Base-by-base conservation (phyloP, 2,329 filamentous ascomycete species). In the Diaporthe ampelina region DNA sequence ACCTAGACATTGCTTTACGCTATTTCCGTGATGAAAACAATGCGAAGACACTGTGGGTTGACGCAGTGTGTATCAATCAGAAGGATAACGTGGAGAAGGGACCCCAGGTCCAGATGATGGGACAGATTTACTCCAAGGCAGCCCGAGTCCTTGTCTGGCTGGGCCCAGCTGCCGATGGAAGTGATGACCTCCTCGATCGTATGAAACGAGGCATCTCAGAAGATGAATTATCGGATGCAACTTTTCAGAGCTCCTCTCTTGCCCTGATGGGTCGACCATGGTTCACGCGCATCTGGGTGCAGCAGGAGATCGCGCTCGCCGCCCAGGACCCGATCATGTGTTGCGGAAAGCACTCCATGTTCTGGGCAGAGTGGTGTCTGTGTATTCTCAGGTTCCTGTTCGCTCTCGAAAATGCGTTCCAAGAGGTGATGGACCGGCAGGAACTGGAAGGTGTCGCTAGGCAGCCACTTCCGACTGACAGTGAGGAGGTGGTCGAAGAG, bases 31-130 rank as follows among this genome's bases (percentile, higher is more conserved):
- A 72, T 3, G 40, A 13, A 3, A 0, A 4, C 9, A 17, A 37
- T 17, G 57, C 19, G 50, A 54, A 56, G 48, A 45, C 35, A 15
- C 24, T 79, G 1, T 79, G 78, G 78, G 76, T 74, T 29, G 78
- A 79, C 48, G 77, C 77, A 4, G 32, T 79, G 15, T 79, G 78
- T 74, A 78, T 79, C 78, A 78, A 79, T 76, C 77, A 78, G 58
- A 54, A 68, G 5, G 75, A 78, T 32, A 35, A 74, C 7, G 13
- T 26, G 7, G 78, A 79, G 65, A 76, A 76, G 48, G 71, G 70
- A 1, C 54, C 73, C 1, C 78, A 79, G 72, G 70, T 79, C 0
- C 74, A 74, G 70, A 73, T 78, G 54, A 77, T 78, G 77, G 73
- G 73, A 11, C 67, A 58, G 65, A 76, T 79, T 37, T 78, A 76